Base-by-base conservation (phyloP, 2,329 filamentous ascomycete genomes). In the Chaetomiaceae sp. region DNA sequence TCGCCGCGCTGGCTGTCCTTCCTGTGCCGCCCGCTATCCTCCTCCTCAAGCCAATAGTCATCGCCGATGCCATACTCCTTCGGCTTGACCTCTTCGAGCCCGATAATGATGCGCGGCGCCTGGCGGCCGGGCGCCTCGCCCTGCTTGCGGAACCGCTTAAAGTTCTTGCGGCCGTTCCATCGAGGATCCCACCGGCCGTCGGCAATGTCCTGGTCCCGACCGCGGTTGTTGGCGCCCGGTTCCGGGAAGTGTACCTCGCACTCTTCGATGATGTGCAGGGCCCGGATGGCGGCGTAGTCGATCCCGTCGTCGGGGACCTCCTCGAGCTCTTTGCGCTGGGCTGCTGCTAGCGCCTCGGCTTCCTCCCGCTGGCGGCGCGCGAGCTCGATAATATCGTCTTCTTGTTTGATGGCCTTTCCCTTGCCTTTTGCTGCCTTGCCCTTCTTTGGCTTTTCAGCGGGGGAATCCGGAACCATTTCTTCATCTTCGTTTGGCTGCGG, bases 121-220 rank as follows among this genome's bases (percentile, higher is more conserved):
- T 71, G 67, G 15, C 77, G 68, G 6, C 77, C 72, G 2, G 64
- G 58, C 6, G 60, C 60, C 19, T 79, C 79, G 22, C 81, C 84
- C 49, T 81, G 76, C 51, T 76, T 77, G 20, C 79, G 77, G 65
- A 99, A 99, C 63, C 83, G 88, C 69, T 99, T 99, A 74, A 96
- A 99, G 66, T 99, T 97, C 70, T 90, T 92, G 39, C 92, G 80
- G 0, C 92, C 94, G 66, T 96, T 95, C 94, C 94, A 99, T 36
- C 78, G 79, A 1, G 89, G 84, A 60, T 96, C 82, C 91, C 92
- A 96, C 37, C 89, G 79, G 5, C 78, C 76, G 39, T 75, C 73
- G 1, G 71, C 74, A 40, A 77, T 68, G 19, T 80, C 77, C 53
- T 75, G 71, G n/a, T 84, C 81, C 17, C 77, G 71, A 63, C 60